Base-by-base conservation (phyloP, 768 basidiomycete genomes). In the Rhizopogon vinicolor region DNA sequence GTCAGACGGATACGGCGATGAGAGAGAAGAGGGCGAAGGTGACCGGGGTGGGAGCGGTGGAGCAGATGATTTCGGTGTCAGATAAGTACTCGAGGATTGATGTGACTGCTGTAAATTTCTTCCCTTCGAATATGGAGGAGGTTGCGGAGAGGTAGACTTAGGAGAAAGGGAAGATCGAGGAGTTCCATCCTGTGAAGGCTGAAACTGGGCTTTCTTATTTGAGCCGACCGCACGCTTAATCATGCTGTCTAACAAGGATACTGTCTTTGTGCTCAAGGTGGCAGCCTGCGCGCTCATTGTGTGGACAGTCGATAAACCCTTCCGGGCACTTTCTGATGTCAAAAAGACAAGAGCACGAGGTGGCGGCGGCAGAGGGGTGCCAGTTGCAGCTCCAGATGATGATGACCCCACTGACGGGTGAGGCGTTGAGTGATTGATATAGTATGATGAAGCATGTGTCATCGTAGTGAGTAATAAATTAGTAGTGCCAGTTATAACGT, bases 401-500 rank as follows among this genome's bases (percentile, higher is more conserved):
- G 66, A 45, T 25, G 60, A 53, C n/a, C 46, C 50, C 44, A 63
- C 55, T 1, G 75, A 63, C 44, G 72, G 67, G 55, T 81, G 79
- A 1, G 86, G 80, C 16, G 73, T 72, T 2, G 85, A 81, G 60
- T 85, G 76, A 6, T 72, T 68, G 53, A 87, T 82, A 68, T 86
- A 89, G 60, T 77, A 77, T 43, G 78, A 74, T 7, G 89, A 82
- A 0, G 85, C 86, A 2, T 75, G 70, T 3, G 79, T 80, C 51
- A 91, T 80, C 3, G 84, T 84, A 1, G 80, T 78, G 25, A 85
- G 66, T 16, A 89, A 73, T 18, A 86, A 77, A 40, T 79, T 83
- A 5, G 88, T 86, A 16, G 84, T 82, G 29, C 76, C 73, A 3
- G 87, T 80, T 53, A 92, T 87, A 0, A 83, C 85, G 65, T 83